Percentiles rank a stretch among this genome's conserved stretches.
These are phyloP conservation scores for Zygnema circumcarinatum DNA, from an alignment of 139 green algal genomes.

Conservation along the genomic window DNA sequence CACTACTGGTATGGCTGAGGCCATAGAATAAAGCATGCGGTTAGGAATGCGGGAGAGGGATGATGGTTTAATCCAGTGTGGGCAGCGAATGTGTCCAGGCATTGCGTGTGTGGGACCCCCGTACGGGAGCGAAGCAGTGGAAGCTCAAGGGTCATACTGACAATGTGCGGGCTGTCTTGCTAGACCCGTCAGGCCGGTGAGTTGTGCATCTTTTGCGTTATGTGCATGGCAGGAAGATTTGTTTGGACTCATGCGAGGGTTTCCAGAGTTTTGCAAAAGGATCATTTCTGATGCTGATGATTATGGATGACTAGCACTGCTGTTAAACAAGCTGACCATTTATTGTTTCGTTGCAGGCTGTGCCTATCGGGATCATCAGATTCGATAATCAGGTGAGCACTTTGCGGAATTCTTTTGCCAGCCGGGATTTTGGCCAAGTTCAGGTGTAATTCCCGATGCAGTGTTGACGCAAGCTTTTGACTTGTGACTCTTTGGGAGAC, in stretches of 20 bases:
- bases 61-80: not conserved
- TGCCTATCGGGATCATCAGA: conserved; percentile 81
- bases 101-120: conserved; percentile 76
- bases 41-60: conserved; percentile 4
- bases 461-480: too few species aligned
- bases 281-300: too few species aligned
- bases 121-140: conserved; percentile 69
- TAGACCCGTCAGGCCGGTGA: conserved; percentile 67
- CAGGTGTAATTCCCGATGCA: too few species aligned
- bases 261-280: not conserved
- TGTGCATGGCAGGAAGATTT: too few species aligned
- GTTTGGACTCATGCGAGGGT: too few species aligned
- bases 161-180: conserved; percentile 69
- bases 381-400: conserved; percentile 73
- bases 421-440: too few species aligned
- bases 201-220: not conserved
- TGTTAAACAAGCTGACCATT: not conserved
- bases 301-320: too few species aligned
- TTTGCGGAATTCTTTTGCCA: not conserved
- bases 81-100: conserved; percentile 35
- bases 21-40: too few species aligned
- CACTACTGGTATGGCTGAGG: too few species aligned
- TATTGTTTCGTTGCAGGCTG: conserved; percentile 47
- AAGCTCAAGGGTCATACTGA: conserved; percentile 85
- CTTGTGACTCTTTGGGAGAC: too few species aligned